Percentiles rank a stretch among this genome's conserved stretches.
phyloP scores from a whole-genome alignment of 2,329 filamentous ascomycete genomes.

The Phaeophleospora eucalypticola region DNA sequence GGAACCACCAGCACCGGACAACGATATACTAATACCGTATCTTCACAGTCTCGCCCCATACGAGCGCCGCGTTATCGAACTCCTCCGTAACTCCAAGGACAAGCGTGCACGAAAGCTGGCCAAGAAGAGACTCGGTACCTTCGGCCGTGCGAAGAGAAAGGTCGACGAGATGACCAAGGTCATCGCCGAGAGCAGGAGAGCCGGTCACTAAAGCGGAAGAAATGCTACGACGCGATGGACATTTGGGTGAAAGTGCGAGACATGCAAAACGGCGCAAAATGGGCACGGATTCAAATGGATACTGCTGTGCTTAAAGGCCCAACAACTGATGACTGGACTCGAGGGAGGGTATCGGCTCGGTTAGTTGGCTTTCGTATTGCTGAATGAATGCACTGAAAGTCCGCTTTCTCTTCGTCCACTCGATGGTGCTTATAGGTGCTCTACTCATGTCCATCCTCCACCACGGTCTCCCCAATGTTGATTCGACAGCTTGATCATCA shows the following conservation, averaged over 20 bases:
- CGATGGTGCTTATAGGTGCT: too few relatives aligned
- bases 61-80: conserved; percentile 97
- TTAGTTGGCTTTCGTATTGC: conserved; percentile 18
- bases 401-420: background rate
- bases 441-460: too few relatives aligned
- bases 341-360: background rate
- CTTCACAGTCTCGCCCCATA: conserved; percentile 48
- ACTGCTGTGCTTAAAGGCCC: conserved; percentile 1
- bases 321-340: conserved; percentile 2
- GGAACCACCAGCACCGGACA: background rate
- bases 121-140: conserved; percentile 99
- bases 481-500: too few relatives aligned
- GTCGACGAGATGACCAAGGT: conserved; percentile 98
- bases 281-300: background rate
- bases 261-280: background rate
- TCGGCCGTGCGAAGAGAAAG: conserved; percentile 98
- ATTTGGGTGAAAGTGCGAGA: background rate
- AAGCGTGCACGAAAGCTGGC: conserved; percentile 98
- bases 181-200: conserved; percentile 90
- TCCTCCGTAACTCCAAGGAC: conserved; percentile 98
- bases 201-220: conserved; percentile 56
- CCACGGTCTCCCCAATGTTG: too few relatives aligned
- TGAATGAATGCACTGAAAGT: conserved; percentile 21
- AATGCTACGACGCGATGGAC: background rate
- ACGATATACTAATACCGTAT: conserved; percentile 15